Evolutionary conservation across 1,284 basidiomycete genomes (phyloP).

Genomic region (Bjerkandera adusta): DNA sequence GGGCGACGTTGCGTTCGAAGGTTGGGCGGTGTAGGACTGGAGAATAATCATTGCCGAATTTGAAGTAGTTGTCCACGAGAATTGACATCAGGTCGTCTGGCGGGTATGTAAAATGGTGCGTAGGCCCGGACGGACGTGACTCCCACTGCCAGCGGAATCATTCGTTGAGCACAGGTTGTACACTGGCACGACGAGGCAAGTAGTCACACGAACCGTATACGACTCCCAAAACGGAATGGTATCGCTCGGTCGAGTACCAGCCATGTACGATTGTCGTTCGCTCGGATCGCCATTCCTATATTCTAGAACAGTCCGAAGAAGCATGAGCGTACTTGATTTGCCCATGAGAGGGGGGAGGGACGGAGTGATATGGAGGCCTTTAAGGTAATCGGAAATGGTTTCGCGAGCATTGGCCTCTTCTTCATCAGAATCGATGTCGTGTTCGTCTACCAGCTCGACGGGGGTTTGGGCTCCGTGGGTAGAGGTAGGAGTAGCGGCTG

Average conservation of each 20-base stretch:
- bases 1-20: slow-evolving; percentile 57
- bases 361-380: not conserved
- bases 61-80: slow-evolving; percentile 74
- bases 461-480: not conserved
- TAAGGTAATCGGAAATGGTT: not conserved
- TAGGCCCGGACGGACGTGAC: not conserved
- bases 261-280: not conserved
- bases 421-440: not conserved
- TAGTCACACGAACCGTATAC: not conserved
- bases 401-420: slow-evolving; percentile 1
- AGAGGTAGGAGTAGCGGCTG: not conserved
- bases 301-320: slow-evolving; percentile 7
- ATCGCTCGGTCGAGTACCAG: not conserved
- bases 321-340: slow-evolving; percentile 11
- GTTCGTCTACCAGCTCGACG: not conserved
- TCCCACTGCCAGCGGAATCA: not conserved
- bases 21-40: slow-evolving; percentile 79
- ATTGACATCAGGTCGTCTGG: slow-evolving; percentile 15
- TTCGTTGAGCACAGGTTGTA: not conserved
- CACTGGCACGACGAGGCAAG: not conserved
- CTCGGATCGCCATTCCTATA: not conserved
- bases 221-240: not conserved
- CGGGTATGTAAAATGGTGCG: slow-evolving; percentile 61
- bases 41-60: slow-evolving; percentile 53
- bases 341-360: slow-evolving; percentile 1